Conservation (phyloP, 345 rosid genomes). For the Excoecaria cochinchinensis region DNA sequence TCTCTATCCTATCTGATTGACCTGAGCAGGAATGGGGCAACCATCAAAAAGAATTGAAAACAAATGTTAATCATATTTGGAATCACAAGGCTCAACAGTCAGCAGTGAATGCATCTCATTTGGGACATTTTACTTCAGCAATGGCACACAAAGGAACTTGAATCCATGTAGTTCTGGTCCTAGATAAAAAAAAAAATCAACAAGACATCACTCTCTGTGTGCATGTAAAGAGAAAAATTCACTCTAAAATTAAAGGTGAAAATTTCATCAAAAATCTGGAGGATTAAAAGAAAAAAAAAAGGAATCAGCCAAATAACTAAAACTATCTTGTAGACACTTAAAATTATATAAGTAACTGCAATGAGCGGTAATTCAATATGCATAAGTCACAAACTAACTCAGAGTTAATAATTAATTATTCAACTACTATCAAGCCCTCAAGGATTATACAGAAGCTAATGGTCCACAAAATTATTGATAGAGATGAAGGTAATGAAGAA, state of each 20-base stretch:
- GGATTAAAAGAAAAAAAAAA: neutral
- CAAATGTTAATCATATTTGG: neutral
- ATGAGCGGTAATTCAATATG: no score
- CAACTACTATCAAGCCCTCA: neutral
- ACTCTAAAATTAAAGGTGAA: neutral
- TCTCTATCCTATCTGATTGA: neutral
- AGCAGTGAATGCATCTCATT: neutral
- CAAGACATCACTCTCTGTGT: neutral
- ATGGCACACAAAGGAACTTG: neutral
- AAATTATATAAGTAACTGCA: neutral
- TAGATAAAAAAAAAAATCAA: neutral
- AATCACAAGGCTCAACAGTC: neutral
- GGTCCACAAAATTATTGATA: neutral
- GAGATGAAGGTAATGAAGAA: neutral
- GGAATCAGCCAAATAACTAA: neutral
- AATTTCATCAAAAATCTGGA: neutral
- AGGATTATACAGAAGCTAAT: neutral
- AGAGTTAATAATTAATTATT: neutral
- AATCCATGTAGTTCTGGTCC: neutral
- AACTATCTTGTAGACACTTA: no score
- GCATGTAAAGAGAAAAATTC: neutral
- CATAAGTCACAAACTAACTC: neutral
- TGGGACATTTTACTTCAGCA: neutral
- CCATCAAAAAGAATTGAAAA: neutral
- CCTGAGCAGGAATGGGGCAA: neutral